These are phyloP conservation scores for Hypoxylon lienhwacheense DNA, from an alignment of 495 filamentous ascomycete genomes.

Conservation along the genomic window DNA sequence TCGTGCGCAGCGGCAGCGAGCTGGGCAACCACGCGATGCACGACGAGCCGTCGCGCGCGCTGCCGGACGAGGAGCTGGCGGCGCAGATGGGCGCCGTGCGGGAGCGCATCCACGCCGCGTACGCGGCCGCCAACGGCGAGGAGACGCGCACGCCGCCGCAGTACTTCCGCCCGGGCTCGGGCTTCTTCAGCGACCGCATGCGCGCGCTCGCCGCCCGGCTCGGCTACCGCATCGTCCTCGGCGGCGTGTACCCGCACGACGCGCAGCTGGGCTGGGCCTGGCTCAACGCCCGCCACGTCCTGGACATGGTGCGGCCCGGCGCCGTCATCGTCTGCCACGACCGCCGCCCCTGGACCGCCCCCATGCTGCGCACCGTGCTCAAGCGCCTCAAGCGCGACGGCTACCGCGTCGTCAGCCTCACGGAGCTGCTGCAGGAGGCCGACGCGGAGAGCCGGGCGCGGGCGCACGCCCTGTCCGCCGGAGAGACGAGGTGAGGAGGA, in stretches of 20 bases:
- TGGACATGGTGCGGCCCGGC: constrained; percentile 75
- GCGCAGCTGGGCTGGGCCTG: constrained; percentile 68
- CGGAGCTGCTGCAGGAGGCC: constrained; percentile 55
- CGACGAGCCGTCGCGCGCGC: constrained; percentile 68
- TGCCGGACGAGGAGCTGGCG: constrained; percentile 46
- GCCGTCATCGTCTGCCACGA: constrained; percentile 84
- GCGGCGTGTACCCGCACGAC: constrained; percentile 85
- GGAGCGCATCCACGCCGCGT: constrained; percentile 56
- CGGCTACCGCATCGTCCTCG: constrained; percentile 70
- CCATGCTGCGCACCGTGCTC: constrained; percentile 72
- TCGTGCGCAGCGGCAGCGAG: constrained; percentile 68
- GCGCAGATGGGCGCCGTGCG: constrained; percentile 50
- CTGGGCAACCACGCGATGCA: constrained; percentile 84
- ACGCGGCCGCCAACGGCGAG: constrained; percentile 45
- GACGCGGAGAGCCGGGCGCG: too few species aligned
- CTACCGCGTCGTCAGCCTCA: constrained; percentile 69
- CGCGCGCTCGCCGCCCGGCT: constrained; percentile 54
- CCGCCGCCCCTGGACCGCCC: constrained; percentile 72
- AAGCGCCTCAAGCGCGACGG: constrained; percentile 67
- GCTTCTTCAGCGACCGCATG: constrained; percentile 74
- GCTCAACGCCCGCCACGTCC: constrained; percentile 75
- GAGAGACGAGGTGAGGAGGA: too few species aligned
- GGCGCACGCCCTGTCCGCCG: too few species aligned
- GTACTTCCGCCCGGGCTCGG: constrained; percentile 79
- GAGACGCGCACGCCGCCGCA: constrained; percentile 40